Evolutionary conservation across 805 yeast genomes (phyloP).

Genomic region (Metschnikowia anglica): DNA sequence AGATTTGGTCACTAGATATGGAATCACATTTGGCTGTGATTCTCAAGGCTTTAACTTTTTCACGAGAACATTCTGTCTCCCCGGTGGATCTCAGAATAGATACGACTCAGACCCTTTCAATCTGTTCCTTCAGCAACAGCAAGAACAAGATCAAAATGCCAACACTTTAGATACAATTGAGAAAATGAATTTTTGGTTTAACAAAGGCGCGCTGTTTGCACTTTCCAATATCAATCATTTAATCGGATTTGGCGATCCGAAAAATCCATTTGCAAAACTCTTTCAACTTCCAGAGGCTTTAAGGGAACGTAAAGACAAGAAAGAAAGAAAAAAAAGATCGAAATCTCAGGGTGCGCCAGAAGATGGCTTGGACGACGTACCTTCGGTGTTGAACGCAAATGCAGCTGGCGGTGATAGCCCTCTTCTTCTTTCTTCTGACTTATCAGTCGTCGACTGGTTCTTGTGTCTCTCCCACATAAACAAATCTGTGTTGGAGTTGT

Average conservation of each 20-base stretch:
- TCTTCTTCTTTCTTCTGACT: conserved; percentile 34
- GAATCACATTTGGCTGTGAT: conserved; percentile 67
- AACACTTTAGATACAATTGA: conserved; percentile 37
- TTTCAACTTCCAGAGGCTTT: conserved; percentile 71
- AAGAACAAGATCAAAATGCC: conserved; percentile 23
- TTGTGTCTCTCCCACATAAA: conserved; percentile 54
- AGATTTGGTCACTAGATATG: conserved; percentile 63
- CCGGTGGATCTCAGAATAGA: conserved; percentile 30
- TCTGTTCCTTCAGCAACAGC: conserved; percentile 30
- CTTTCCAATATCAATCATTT: conserved; percentile 71
- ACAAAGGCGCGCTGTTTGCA: conserved; percentile 74
- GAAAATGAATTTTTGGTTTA: conserved; percentile 68
- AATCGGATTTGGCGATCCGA: conserved; percentile 74
- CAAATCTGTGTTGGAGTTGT: conserved; percentile 62
- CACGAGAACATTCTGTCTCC: conserved; percentile 41
- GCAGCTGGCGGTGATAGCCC: conserved; percentile 31
- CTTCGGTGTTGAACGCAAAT: conserved; percentile 1
- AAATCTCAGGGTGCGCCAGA: conserved; percentile 19
- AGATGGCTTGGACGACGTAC: conserved; percentile 19
- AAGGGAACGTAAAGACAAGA: conserved; percentile 68
- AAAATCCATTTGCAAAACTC: conserved; percentile 72
- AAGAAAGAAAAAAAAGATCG: conserved; percentile 58
- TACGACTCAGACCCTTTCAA: conserved; percentile 24
- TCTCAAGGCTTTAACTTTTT: conserved; percentile 64
- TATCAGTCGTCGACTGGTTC: conserved; percentile 52